phyloP scores from a whole-genome alignment of 1,284 basidiomycete genomes.

The Neotropicomus parvogracilis region DNA sequence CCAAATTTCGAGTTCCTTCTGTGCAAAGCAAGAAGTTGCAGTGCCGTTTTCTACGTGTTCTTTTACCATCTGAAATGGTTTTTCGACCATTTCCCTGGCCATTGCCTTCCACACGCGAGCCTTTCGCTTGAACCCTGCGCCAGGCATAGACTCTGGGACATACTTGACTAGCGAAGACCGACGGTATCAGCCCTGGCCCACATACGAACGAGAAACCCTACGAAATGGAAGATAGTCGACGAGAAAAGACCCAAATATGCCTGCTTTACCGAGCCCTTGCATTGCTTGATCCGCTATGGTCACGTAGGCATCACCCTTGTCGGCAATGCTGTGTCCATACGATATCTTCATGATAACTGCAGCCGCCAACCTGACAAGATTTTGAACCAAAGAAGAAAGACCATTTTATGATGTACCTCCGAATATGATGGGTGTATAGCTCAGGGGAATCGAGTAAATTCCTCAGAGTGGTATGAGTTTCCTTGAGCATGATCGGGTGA shows the following conservation, averaged over 20 bases:
- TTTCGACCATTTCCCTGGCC: slow-evolving; percentile 39
- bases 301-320: slow-evolving; percentile 43
- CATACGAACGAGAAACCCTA: slow-evolving; percentile 12
- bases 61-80: slow-evolving; percentile 40
- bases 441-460: slow-evolving; percentile 37
- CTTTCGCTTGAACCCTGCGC: slow-evolving; percentile 38
- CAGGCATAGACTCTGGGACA: slow-evolving; percentile 39
- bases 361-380: slow-evolving; percentile 32
- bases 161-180: slow-evolving; percentile 35
- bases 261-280: slow-evolving; percentile 35
- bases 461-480: slow-evolving; percentile 38
- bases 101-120: slow-evolving; percentile 39
- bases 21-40: slow-evolving; percentile 35
- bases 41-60: slow-evolving; percentile 35
- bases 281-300: slow-evolving; percentile 40
- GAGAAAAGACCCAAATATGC: slow-evolving; percentile 41
- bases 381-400: neutral
- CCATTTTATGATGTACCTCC: slow-evolving; percentile 28
- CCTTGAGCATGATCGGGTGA: slow-evolving; percentile 38
- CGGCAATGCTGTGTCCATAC: slow-evolving; percentile 37
- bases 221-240: slow-evolving; percentile 35
- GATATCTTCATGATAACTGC: slow-evolving; percentile 39
- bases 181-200: neutral
- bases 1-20: slow-evolving; percentile 35
- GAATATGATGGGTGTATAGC: slow-evolving; percentile 35